Evolutionary conservation across 257 asterid genomes (phyloP), one percentile per base, ranked within the genome.

Genomic region (Jacaranda copaia): DNA sequence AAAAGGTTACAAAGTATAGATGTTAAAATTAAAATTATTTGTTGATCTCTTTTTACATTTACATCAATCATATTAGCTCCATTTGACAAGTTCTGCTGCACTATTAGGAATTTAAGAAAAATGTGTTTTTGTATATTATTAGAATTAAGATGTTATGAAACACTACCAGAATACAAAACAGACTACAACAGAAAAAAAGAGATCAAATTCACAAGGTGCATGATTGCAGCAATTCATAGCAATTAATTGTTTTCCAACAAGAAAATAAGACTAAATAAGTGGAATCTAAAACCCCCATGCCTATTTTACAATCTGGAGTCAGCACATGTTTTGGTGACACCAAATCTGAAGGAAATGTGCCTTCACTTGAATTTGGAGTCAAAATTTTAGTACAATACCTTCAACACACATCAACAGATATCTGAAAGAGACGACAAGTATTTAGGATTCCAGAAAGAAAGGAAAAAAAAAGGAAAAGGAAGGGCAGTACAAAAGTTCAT

Each of bases 321-420:
- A 66, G 60, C 58, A 86, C 84, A 36, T 38, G 76, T 56, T 86
- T 88, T 52, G 88, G 68, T 48, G 94, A 81, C 81, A 89, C 76
- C 65, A 93, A 78, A 65, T 86, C 83, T 9, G 89, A 65, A 18
- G 98, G 94, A 71, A 94, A 87, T 60, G 80, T 67, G 55, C 80
- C 86, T 48, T 88, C 93, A 68, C 86, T 73, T 68, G 87, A 84
- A 86, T 87, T 91, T 43, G 89, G 89, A 55, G 92, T 89, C 86
- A 90, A 82, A 66, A 85, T 78, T 8, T 92, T 68, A 46, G 94
- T 84, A 12, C 88, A 89, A 82, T 82, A 87, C 77, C 83, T 81
- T 82, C 81, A 80, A 66, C 25, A 73, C 16, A 81, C 72, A 76
- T 79, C 81, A 70, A 78, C 70, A 59, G 79, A 25, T 16, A 78